phyloP scores from a whole-genome alignment of 179 eudicot species.

The Gypsophila paniculata region DNA sequence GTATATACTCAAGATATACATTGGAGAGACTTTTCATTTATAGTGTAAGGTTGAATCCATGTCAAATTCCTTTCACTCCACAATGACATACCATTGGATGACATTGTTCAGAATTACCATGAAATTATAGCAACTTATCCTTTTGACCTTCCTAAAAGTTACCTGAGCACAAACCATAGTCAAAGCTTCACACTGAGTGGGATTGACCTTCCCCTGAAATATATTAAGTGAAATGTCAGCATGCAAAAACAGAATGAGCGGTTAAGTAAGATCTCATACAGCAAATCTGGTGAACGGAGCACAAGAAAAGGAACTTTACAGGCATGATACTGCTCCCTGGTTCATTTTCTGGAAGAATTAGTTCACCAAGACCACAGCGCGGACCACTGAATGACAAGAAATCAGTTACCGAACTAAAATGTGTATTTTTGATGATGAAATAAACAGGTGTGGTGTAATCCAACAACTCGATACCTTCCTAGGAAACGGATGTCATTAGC shows the following conservation, averaged over 20 bases:
- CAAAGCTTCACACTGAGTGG: conserved; percentile 98
- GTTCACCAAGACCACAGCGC: conserved; percentile 96
- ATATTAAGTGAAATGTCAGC: conserved; percentile 17
- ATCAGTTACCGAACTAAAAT: conserved; percentile 17
- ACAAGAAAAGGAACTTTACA: conserved; percentile 38
- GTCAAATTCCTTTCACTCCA: background rate
- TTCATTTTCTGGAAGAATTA: conserved; percentile 97
- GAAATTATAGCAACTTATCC: background rate
- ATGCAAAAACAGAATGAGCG: background rate
- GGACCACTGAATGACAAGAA: conserved; percentile 66
- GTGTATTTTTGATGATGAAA: conserved; percentile 10
- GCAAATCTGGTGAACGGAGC: background rate
- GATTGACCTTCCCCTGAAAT: conserved; percentile 92
- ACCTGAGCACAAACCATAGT: conserved; percentile 99
- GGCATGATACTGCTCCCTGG: conserved; percentile 99
- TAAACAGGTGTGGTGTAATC: background rate
- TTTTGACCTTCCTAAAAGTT: conserved; percentile 18
- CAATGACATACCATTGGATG: background rate
- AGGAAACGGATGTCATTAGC: conserved; percentile 90
- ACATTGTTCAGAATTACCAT: background rate
- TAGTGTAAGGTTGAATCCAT: background rate
- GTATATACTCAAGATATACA: background rate
- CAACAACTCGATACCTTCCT: conserved; percentile 62
- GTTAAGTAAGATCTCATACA: background rate
- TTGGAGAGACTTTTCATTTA: background rate